phyloP scores from a whole-genome alignment of 179 eudicot genomes.

The Drosera spatulata region DNA sequence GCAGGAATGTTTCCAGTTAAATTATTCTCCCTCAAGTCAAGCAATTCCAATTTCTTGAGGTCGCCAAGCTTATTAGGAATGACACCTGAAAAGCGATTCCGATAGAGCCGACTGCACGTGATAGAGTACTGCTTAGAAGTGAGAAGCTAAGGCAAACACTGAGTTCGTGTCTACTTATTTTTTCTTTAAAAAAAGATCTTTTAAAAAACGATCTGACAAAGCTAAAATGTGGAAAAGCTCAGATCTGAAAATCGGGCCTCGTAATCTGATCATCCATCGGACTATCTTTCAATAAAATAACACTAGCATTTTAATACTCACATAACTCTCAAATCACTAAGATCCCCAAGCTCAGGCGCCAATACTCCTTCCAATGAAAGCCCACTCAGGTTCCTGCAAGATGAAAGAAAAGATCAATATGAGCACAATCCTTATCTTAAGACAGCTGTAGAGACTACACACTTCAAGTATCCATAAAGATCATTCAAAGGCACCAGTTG shows the following conservation, averaged over 20 bases:
- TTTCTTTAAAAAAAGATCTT: no score
- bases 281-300: not conserved
- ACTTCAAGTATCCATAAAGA: no score
- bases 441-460: no score
- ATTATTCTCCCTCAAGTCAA: slow-evolving; percentile 70
- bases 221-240: no score
- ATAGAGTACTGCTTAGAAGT: slow-evolving; percentile 5
- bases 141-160: not conserved
- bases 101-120: slow-evolving; percentile 45
- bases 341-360: slow-evolving; percentile 62
- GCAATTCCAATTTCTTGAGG: slow-evolving; percentile 49
- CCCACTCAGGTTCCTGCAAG: slow-evolving; percentile 52
- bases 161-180: no score
- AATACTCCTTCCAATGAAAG: slow-evolving; percentile 54
- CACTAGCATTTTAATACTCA: slow-evolving; percentile 25
- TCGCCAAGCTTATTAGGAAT: slow-evolving; percentile 57
- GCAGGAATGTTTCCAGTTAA: slow-evolving; percentile 64
- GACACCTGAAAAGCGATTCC: slow-evolving; percentile 55
- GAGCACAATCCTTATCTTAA: not conserved
- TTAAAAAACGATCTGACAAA: no score
- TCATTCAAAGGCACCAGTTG: slow-evolving; percentile 5
- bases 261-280: no score
- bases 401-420: slow-evolving; percentile 1
- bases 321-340: slow-evolving; percentile 58
- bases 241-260: no score